These are phyloP conservation scores for Trypanosoma lewisi DNA, from an alignment of 208 protist genomes.

Conservation along the genomic window DNA sequence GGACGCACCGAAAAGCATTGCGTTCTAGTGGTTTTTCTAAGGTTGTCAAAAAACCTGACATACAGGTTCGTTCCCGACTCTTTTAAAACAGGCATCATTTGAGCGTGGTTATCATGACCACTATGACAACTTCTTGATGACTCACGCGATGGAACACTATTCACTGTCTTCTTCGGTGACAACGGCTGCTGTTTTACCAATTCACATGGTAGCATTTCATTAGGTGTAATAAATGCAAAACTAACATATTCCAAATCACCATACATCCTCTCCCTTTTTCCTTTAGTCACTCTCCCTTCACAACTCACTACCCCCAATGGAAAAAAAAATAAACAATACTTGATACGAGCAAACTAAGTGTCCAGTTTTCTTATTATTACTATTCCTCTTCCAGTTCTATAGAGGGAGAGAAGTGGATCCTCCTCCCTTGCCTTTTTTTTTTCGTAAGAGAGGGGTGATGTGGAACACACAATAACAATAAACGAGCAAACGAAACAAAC, in stretches of 20 bases:
- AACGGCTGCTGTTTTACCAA: not conserved
- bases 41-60: constrained; percentile 24
- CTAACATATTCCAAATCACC: constrained; percentile 6
- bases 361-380: too few relatives aligned
- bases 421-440: too few relatives aligned
- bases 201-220: constrained; percentile 16
- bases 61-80: not conserved
- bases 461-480: too few relatives aligned
- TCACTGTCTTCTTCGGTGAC: not conserved
- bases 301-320: too few relatives aligned
- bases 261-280: not conserved
- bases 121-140: constrained; percentile 1
- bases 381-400: too few relatives aligned
- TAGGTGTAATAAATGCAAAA: constrained; percentile 22
- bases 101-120: not conserved
- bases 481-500: too few relatives aligned
- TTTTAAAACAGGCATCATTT: constrained; percentile 4
- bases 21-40: constrained; percentile 22
- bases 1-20: constrained; percentile 18
- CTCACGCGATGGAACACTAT: too few relatives aligned
- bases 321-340: too few relatives aligned
- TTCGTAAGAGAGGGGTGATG: too few relatives aligned
- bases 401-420: too few relatives aligned
- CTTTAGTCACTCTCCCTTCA: not conserved
- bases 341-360: too few relatives aligned